Conservation (phyloP, 208 protist species). For the Crithidia thermophila region DNA sequence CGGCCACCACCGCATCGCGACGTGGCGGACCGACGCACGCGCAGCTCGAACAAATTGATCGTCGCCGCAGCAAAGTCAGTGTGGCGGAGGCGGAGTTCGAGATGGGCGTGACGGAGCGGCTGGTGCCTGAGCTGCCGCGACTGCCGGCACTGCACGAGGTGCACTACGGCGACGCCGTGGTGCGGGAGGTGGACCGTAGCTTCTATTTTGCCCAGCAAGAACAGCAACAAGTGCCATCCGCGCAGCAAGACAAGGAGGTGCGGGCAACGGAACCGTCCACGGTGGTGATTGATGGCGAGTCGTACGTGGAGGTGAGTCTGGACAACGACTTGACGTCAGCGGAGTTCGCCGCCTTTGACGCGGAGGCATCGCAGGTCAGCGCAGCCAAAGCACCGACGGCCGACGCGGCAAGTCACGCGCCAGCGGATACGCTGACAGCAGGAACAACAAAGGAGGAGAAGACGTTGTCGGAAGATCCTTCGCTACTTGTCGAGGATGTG, state of each 20-base stretch:
- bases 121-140: constrained; percentile 74
- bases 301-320: constrained; percentile 23
- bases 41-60: constrained; percentile 56
- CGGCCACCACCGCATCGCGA: background rate
- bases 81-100: constrained; percentile 72
- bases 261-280: background rate
- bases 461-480: no score
- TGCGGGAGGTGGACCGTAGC: constrained; percentile 70
- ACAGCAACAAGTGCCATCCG: background rate
- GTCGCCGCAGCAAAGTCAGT: constrained; percentile 69
- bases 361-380: no score
- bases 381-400: background rate
- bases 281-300: constrained; percentile 13
- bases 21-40: constrained; percentile 17
- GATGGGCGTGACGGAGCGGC: constrained; percentile 77
- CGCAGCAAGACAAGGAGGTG: background rate
- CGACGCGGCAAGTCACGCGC: background rate
- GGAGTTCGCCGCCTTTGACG: constrained; percentile 26
- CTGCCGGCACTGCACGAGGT: constrained; percentile 79
- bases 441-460: background rate
- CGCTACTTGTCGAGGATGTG: constrained; percentile 6
- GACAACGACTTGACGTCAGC: constrained; percentile 19
- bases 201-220: constrained; percentile 43
- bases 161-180: constrained; percentile 80
- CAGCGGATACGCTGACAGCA: background rate